Evolutionary conservation across 805 yeast species (phyloP).

Genomic region (Yarrowia divulgata): DNA sequence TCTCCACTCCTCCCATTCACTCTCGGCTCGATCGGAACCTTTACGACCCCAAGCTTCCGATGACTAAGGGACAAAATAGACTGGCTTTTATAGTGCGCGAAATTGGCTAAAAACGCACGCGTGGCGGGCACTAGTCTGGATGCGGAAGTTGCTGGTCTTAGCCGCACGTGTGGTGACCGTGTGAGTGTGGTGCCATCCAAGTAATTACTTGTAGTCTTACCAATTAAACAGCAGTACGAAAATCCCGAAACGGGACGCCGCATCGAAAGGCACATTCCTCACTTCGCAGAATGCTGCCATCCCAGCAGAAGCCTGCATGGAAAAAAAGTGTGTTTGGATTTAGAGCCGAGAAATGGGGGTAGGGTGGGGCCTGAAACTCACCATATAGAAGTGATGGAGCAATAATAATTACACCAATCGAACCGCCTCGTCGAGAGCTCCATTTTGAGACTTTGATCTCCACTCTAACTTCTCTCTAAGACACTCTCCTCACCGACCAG

Average conservation of each 20-base stretch:
- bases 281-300: too few species aligned
- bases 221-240: too few species aligned
- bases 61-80: neutral
- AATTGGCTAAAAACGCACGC: neutral
- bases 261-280: neutral
- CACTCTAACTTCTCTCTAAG: neutral
- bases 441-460: neutral
- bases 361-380: too few species aligned
- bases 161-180: too few species aligned
- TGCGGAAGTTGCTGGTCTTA: too few species aligned
- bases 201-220: too few species aligned
- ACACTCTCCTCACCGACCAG: neutral
- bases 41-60: neutral
- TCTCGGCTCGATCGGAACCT: conserved; percentile 27
- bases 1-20: too few species aligned
- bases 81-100: conserved; percentile 3
- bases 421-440: neutral
- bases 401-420: neutral
- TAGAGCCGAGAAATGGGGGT: conserved; percentile 5
- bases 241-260: too few species aligned
- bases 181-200: too few species aligned
- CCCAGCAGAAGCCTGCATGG: conserved; percentile 21
- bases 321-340: conserved; percentile 12
- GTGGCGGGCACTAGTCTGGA: neutral
- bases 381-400: too few species aligned